Evolutionary conservation across 1,139 yeast genomes (phyloP), one percentile per base, ranked within the genome.

Genomic region (Williopsis jadinii): DNA sequence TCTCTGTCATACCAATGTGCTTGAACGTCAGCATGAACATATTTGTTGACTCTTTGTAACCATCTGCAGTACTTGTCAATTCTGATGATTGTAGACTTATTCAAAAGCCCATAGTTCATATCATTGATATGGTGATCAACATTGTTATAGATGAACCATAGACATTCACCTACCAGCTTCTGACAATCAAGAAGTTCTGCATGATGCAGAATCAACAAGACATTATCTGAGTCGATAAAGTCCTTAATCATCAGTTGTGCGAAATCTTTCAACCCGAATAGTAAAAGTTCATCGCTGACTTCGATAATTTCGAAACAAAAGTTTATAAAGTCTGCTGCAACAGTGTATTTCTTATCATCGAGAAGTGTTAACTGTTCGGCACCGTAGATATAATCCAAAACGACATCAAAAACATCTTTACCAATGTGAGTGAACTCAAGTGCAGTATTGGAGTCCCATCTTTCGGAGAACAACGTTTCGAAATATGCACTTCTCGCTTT

Each of bases 101-200:
- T 61, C 43, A 39, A 52, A 8, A 54, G 29, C 14, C 47, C 56
- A 11, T 58, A 45, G 38, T 53, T 55, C n/a, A 57, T 55, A 50
- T 83, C 85, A 45, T 78, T 73, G 36, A 87, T 63, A 24, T 85
- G 58, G 5, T 77, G 59, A 33, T 81, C 88, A 46, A 85, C 61
- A 54, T 87, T 86, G 49, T 75, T 72, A 50, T 74, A 78, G 12
- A 86, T 68, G 49, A 74, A 84, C 79, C 86, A 80, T 33, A 82
- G 64, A 54, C 95, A 77, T 41, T 75, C 72, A 40, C 70, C 66
- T 45, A 77, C 69, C 29, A 88, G 58, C 50, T 80, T 77, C 9
- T 62, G 57, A 2, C 87, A 84, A 11, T 70, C 62, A 41, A 73
- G 64, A 31, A 62, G 53, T 34, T 70, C 71, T 0, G 94, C 72